These are phyloP conservation scores for Petunia secreta DNA, from an alignment of 257 asterid species.

Conservation along the genomic window DNA sequence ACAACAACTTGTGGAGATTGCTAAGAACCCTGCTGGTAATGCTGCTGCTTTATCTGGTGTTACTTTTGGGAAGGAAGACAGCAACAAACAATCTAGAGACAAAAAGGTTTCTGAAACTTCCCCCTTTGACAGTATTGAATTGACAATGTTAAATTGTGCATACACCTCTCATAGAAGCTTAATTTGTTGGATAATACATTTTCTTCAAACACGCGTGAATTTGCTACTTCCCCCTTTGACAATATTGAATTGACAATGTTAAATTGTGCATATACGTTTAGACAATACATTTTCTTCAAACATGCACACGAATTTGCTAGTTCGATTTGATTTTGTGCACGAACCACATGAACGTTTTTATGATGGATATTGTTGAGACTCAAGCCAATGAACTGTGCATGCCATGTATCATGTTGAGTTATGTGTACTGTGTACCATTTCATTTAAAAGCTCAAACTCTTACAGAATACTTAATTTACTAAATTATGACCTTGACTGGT, in stretches of 20 bases:
- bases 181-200: too few species aligned
- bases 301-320: too few species aligned
- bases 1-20: constrained; percentile 90
- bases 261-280: too few species aligned
- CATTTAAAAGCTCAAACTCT: not conserved
- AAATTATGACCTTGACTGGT: not conserved
- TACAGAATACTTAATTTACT: not conserved
- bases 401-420: not conserved
- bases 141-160: not conserved
- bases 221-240: too few species aligned
- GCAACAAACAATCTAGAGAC: constrained; percentile 56
- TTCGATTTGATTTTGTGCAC: too few species aligned
- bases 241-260: too few species aligned
- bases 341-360: too few species aligned
- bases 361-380: not conserved
- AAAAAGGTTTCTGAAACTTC: constrained; percentile 58
- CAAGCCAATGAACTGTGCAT: constrained; percentile 2
- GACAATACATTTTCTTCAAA: too few species aligned
- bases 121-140: not conserved
- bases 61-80: constrained; percentile 69
- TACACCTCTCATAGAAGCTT: not conserved
- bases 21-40: constrained; percentile 71
- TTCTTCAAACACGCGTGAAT: too few species aligned
- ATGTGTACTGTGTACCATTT: not conserved
- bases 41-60: constrained; percentile 54